These are phyloP conservation scores for Fusarium lyarnte DNA, from an alignment of 2,329 filamentous ascomycete genomes.

Conservation along the genomic window DNA sequence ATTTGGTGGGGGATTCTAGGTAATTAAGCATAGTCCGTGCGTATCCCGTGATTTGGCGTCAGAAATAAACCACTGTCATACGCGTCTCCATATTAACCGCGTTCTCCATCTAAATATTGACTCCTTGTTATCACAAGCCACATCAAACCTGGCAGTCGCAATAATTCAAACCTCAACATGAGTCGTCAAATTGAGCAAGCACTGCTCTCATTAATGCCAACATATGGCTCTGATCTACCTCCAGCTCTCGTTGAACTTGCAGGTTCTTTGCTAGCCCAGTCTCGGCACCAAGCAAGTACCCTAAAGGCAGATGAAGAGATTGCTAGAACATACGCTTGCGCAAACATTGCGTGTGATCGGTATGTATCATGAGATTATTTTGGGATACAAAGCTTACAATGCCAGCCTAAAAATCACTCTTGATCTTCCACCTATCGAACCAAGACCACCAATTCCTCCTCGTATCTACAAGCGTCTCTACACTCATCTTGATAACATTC, in stretches of 20 bases:
- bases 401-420: conserved; percentile 77
- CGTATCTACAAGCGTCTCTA: conserved; percentile 87
- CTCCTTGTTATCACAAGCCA: neutral
- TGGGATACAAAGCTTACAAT: neutral
- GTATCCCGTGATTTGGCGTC: conserved; percentile 35
- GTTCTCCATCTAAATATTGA: conserved; percentile 9
- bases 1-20: conserved; percentile 6
- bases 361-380: conserved; percentile 45
- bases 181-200: conserved; percentile 78
- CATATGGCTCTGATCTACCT: conserved; percentile 73
- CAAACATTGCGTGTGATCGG: conserved; percentile 90
- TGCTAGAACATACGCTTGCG: conserved; percentile 84
- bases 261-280: conserved; percentile 80
- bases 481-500: conserved; percentile 77
- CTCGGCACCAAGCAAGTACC: conserved; percentile 77
- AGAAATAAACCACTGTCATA: neutral
- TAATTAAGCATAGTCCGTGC: neutral
- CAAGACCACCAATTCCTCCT: conserved; percentile 80
- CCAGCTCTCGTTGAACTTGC: conserved; percentile 76
- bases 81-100: conserved; percentile 22
- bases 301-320: conserved; percentile 89
- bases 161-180: conserved; percentile 59
- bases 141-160: neutral
- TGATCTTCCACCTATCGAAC: conserved; percentile 79
- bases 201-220: conserved; percentile 78